Percentiles rank a stretch among this genome's conserved stretches.
These are phyloP conservation scores for Serendipita sp. DNA, from an alignment of 768 basidiomycete species.

Conservation along the genomic window DNA sequence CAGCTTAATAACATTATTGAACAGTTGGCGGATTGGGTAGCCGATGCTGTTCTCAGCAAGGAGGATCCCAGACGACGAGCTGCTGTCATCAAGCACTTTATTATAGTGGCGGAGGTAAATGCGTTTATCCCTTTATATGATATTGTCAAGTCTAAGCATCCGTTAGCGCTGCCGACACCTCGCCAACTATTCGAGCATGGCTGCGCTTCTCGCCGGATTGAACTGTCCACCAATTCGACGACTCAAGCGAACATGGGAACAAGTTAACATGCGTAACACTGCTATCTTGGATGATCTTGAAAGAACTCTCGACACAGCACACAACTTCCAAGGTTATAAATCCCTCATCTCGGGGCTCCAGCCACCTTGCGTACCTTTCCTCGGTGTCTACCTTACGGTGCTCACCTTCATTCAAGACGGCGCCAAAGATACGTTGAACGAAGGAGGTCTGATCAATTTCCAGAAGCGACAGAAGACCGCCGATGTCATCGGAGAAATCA, in stretches of 20 bases:
- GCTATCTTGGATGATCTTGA: conserved; percentile 64
- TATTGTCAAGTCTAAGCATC: conserved; percentile 3
- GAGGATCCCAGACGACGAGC: conserved; percentile 79
- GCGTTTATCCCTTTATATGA: conserved; percentile 19
- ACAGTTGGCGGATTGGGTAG: conserved; percentile 88
- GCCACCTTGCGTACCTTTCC: conserved; percentile 89
- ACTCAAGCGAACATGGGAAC: conserved; percentile 86
- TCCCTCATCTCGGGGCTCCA: conserved; percentile 64
- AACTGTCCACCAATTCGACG: conserved; percentile 88
- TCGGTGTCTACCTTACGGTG: conserved; percentile 90
- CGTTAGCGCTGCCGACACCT: conserved; percentile 71
- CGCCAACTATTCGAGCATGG: conserved; percentile 96
- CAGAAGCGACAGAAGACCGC: conserved; percentile 87
- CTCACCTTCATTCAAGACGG: conserved; percentile 98
- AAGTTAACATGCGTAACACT: conserved; percentile 60
- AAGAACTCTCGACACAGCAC: conserved; percentile 79
- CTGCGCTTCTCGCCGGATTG: conserved; percentile 84
- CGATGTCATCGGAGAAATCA: conserved; percentile 94
- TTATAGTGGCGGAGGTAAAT: conserved; percentile 70
- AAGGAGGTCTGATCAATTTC: conserved; percentile 65
- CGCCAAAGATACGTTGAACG: conserved; percentile 63
- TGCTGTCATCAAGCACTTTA: conserved; percentile 71
- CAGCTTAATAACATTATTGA: neutral
- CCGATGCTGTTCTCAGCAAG: conserved; percentile 60
- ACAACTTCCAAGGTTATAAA: conserved; percentile 88